Base-by-base conservation (phyloP, 805 yeast species). In the Ogataea nakhonphanomensis region DNA sequence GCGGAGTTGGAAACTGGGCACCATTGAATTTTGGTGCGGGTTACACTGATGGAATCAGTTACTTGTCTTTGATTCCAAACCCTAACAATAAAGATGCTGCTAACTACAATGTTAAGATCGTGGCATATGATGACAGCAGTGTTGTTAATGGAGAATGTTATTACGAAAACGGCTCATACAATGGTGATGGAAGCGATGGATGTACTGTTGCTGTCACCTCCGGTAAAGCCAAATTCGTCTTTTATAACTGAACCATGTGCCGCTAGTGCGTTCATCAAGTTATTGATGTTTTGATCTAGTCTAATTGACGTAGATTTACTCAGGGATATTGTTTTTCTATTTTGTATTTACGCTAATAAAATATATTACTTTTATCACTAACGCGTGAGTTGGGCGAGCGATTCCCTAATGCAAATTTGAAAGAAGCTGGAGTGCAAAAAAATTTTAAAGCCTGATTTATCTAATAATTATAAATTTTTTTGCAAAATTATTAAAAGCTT, bases 151-250 rank as follows among this genome's bases (percentile, higher is more conserved):
- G 98, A 49, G 69, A 73, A 34, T 91, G 98, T 72, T 65, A 65
- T 38, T 91, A 90, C 72, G 85, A 75, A 59, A 70, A 85, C 59
- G 98, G 98, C 54, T 43, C 54, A 25, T 86, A 81, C 73, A 74
- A 74, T 55, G 86, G 84, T 44, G 66, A 64, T 46, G 87, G 88
- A 50, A 46, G 81, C 32, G 88, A 80, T 55, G 98, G 98, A 54
- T 91, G 98, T 78, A 91, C 98, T 39, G 95, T 84, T 50, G 81
- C 95, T 51, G 95, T 91, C 50, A 78, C 88, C 44, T 64, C 71
- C 24, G 98, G 99, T 65, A 69, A 69, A 50, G 97, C 95, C 48
- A 73, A 84, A 64, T 85, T 84, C 64, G 95, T 88, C 40, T 73
- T 89, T 50, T 88, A 87, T 35, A 29, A 29, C 21, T 29, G n/a